A percentile compares a stretch with the other conserved stretches of the same genome.
phyloP scores from a whole-genome alignment of 2,329 filamentous ascomycete species.

The Hyphodiscus sp. region DNA sequence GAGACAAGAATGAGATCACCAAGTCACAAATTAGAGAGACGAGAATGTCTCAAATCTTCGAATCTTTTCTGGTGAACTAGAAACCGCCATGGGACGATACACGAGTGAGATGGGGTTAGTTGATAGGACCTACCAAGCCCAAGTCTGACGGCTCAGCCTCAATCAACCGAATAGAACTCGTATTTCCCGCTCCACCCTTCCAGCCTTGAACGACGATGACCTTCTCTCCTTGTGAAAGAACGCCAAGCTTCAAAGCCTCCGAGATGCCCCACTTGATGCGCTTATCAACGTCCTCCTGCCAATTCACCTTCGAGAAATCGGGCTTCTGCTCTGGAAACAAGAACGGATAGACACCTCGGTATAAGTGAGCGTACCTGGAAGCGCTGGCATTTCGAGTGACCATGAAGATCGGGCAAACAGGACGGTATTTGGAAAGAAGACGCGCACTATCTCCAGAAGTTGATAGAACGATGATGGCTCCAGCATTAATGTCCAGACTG shows the following conservation, averaged over 20 bases:
- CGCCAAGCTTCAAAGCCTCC: slow-evolving; percentile 75
- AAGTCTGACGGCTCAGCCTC: slow-evolving; percentile 27
- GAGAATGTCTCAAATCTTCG: too few species aligned
- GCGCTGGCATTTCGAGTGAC: slow-evolving; percentile 82
- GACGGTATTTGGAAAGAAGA: slow-evolving; percentile 95
- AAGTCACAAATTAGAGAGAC: too few species aligned
- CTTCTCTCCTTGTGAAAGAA: slow-evolving; percentile 65
- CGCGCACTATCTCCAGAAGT: slow-evolving; percentile 94
- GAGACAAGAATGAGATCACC: too few species aligned
- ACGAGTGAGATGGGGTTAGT: not conserved
- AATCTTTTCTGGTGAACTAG: too few species aligned
- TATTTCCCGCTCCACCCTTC: slow-evolving; percentile 88
- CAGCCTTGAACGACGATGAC: slow-evolving; percentile 84
- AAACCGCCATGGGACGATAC: too few species aligned
- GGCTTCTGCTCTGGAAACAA: slow-evolving; percentile 89
- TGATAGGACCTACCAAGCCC: slow-evolving; percentile 11
- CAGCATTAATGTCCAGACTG: slow-evolving; percentile 91
- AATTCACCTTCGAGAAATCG: slow-evolving; percentile 86
- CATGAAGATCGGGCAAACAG: slow-evolving; percentile 99
- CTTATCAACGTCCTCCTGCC: slow-evolving; percentile 98
- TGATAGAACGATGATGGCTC: slow-evolving; percentile 91
- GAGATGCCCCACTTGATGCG: slow-evolving; percentile 96
- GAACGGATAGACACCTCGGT: slow-evolving; percentile 98
- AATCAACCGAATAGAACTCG: slow-evolving; percentile 57
- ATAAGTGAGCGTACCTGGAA: slow-evolving; percentile 86